Base-by-base conservation (phyloP, 352 stramenopile species). In the Globisporangium cystogenes region DNA sequence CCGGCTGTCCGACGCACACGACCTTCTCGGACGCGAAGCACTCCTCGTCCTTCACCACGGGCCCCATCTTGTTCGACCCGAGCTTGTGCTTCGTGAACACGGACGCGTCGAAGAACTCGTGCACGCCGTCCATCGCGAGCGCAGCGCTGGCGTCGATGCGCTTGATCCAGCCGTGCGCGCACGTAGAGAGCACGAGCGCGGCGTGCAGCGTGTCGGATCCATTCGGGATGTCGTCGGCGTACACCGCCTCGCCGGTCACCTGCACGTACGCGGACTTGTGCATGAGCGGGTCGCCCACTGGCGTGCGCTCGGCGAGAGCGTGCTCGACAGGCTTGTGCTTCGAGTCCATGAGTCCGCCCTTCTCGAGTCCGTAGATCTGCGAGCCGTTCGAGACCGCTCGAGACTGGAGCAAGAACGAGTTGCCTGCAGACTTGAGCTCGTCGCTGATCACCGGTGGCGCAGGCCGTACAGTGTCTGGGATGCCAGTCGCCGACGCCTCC, bases 231-330 rank as follows among this genome's bases (percentile, higher is more conserved):
- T 99, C 96, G 58, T 98, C 95, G 0, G 77, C 86, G 73, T 99
- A 99, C n/a, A 86, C 46, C 0, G 96, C 96, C 62, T 98, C 96
- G 7, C 96, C 96, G 0, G 91, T 97, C 33, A 96, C 95, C 68
- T 99, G 94, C 21, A 97, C 46, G 48, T 96, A 87, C 14, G 86
- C 81, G 7, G 90, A 97, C 45, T 95, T 93, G 70, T 99, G 95
- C 61, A 92, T 93, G n/a, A 93, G 64, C 6, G 86, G 63, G 51
- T 98, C 80, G 33, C 94, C 96, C 8, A 98, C 93, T 31, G 82
- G 82, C 1, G 69, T 62, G 20, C 82, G 72, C 43, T 77, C 71
- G 0, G 60, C 71, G 4, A 23, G 61, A 5, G 48, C 57, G 50
- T 76, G 63, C 24, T 74, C 75, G 0, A 78, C 53, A n/a, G 65